Percentiles rank a stretch among this genome's conserved stretches.
phyloP scores from a whole-genome alignment of 1,139 yeast genomes.

The Geotrichum macrosporum region DNA sequence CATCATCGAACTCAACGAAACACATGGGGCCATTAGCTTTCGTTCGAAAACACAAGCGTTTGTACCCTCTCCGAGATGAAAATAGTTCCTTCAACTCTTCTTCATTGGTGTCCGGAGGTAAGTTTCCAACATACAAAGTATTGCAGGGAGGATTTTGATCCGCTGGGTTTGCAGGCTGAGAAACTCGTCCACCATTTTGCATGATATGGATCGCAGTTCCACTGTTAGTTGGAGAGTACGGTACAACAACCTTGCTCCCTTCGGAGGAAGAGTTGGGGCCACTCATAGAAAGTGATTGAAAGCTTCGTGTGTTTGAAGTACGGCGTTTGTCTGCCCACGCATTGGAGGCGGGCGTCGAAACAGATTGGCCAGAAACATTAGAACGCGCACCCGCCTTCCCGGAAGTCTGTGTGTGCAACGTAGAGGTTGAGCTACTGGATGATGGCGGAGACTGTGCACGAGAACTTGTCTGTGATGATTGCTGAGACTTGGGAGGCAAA shows the following conservation, averaged over 20 bases:
- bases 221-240: constrained; percentile 36
- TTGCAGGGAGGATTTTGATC: constrained; percentile 99
- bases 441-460: constrained; percentile 15
- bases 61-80: constrained; percentile 86
- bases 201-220: constrained; percentile 36
- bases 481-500: constrained; percentile 14
- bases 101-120: constrained; percentile 96
- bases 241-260: constrained; percentile 22
- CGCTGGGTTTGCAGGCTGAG: constrained; percentile 98
- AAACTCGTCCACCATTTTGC: constrained; percentile 46
- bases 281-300: constrained; percentile 16
- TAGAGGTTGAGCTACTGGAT: constrained; percentile 7
- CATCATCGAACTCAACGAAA: constrained; percentile 97
- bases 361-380: no score
- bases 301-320: constrained; percentile 20
- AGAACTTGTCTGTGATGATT: constrained; percentile 8
- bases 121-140: constrained; percentile 90
- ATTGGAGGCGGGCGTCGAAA: constrained; percentile 9
- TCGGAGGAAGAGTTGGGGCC: constrained; percentile 15
- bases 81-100: constrained; percentile 84
- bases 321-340: constrained; percentile 20
- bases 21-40: constrained; percentile 88
- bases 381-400: no score
- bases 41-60: constrained; percentile 78
- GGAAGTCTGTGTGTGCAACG: neutral